These are phyloP conservation scores for Amylocystis lapponica DNA, from an alignment of 768 basidiomycete genomes.

Conservation along the genomic window DNA sequence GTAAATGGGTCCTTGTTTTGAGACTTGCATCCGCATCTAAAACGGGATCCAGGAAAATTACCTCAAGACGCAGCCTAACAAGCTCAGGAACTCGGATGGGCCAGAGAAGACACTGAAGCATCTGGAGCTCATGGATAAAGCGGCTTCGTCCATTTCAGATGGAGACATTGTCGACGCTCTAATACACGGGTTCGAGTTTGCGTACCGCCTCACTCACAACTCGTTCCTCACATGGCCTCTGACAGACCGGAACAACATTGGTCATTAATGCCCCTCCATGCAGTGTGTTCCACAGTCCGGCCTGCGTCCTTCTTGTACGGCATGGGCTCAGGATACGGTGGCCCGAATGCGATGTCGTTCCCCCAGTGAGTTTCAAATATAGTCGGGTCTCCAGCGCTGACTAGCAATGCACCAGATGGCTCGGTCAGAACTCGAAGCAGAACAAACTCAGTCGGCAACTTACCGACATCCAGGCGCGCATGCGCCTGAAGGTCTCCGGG, in stretches of 20 bases:
- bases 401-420: slow-evolving; percentile 63
- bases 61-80: slow-evolving; percentile 72
- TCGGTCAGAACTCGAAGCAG: slow-evolving; percentile 96
- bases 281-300: slow-evolving; percentile 81
- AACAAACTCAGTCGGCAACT: slow-evolving; percentile 74
- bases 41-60: slow-evolving; percentile 76
- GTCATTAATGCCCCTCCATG: slow-evolving; percentile 91
- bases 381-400: background rate
- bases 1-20: slow-evolving; percentile 31
- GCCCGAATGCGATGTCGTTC: slow-evolving; percentile 66
- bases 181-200: slow-evolving; percentile 91
- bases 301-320: slow-evolving; percentile 88
- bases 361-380: slow-evolving; percentile 58
- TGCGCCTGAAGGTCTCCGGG: slow-evolving; percentile 92
- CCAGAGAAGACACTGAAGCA: slow-evolving; percentile 64
- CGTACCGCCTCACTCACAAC: too few relatives aligned
- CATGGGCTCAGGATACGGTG: slow-evolving; percentile 54
- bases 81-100: slow-evolving; percentile 50
- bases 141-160: slow-evolving; percentile 91
- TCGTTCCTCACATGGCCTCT: too few relatives aligned
- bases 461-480: slow-evolving; percentile 87
- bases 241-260: slow-evolving; percentile 91
- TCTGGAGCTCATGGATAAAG: slow-evolving; percentile 77
- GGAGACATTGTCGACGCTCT: slow-evolving; percentile 89
- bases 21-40: background rate